Conservation (phyloP, 805 yeast species). For the Soucietia sequanensis region DNA sequence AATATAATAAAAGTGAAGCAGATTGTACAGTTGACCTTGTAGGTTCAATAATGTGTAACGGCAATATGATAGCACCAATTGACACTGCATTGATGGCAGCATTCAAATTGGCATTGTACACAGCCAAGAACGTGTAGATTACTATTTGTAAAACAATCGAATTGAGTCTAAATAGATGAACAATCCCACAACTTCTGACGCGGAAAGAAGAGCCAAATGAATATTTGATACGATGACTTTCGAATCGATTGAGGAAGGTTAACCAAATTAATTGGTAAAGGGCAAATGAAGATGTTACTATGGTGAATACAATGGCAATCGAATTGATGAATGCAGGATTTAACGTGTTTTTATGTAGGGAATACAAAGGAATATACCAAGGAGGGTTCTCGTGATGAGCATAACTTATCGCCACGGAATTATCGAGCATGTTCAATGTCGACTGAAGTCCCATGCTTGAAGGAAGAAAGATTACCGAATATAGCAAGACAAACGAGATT, state of each 20-base stretch:
- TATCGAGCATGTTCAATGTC: no score
- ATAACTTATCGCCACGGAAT: no score
- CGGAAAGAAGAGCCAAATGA: conserved; percentile 20
- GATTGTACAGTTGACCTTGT: conserved; percentile 19
- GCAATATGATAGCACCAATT: conserved; percentile 12
- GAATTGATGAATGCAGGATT: conserved; percentile 22
- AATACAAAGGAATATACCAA: conserved; percentile 17
- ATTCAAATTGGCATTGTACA: conserved; percentile 1
- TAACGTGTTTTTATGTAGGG: conserved; percentile 18
- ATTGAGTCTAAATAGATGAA: conserved; percentile 9
- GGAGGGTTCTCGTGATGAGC: no score
- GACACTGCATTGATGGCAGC: conserved; percentile 5
- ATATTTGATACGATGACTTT: conserved; percentile 20
- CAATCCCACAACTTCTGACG: conserved; percentile 11
- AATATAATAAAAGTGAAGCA: conserved; percentile 21
- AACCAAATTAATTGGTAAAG: conserved; percentile 15
- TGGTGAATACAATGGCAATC: conserved; percentile 8
- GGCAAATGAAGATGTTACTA: conserved; percentile 11
- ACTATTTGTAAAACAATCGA: conserved; percentile 14
- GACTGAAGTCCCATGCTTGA: no score
- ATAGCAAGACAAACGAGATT: no score
- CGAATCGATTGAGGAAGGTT: conserved; percentile 15
- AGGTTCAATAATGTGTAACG: conserved; percentile 22
- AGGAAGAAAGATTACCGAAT: no score
- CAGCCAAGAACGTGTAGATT: conserved; percentile 10